Evolutionary conservation across 2,329 filamentous ascomycete species (phyloP).

Genomic region (Capronia epimyces): DNA sequence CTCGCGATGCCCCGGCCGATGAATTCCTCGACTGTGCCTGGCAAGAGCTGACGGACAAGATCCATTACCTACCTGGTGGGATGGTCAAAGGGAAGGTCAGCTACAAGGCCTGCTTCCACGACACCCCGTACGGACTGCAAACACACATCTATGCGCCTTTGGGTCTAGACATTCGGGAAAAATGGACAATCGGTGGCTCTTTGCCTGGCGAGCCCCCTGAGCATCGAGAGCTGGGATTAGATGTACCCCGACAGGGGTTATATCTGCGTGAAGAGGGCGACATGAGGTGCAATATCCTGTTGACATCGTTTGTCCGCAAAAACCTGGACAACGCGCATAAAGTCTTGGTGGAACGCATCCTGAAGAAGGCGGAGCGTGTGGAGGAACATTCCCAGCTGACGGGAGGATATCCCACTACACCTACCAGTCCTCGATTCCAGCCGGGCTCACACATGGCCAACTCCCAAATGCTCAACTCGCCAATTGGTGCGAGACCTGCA

Average conservation of each 20-base stretch:
- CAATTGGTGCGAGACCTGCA: slow-evolving; percentile 6
- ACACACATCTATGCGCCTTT: slow-evolving; percentile 80
- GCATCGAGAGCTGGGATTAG: slow-evolving; percentile 60
- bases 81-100: slow-evolving; percentile 61
- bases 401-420: slow-evolving; percentile 10
- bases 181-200: slow-evolving; percentile 70
- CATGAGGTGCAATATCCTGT: slow-evolving; percentile 71
- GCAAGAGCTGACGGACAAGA: slow-evolving; percentile 74
- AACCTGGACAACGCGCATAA: slow-evolving; percentile 72
- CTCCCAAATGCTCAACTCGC: slow-evolving; percentile 17
- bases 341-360: slow-evolving; percentile 61
- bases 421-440: slow-evolving; percentile 19
- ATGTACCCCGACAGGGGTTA: slow-evolving; percentile 61
- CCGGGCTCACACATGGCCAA: slow-evolving; percentile 26
- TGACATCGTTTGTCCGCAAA: slow-evolving; percentile 72
- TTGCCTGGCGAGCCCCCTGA: slow-evolving; percentile 64
- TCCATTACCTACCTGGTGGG: slow-evolving; percentile 67
- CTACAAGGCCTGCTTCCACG: slow-evolving; percentile 76
- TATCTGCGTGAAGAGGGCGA: slow-evolving; percentile 83
- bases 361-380: slow-evolving; percentile 47
- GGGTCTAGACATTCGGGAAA: slow-evolving; percentile 70
- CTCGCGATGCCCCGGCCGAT: slow-evolving; percentile 60
- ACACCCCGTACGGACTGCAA: slow-evolving; percentile 66
- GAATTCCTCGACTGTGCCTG: slow-evolving; percentile 64
- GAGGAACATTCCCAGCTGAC: slow-evolving; percentile 30